Evolutionary conservation across 192 early-diverging fungal species (phyloP).

Genomic region (Backusella mclennaniae): DNA sequence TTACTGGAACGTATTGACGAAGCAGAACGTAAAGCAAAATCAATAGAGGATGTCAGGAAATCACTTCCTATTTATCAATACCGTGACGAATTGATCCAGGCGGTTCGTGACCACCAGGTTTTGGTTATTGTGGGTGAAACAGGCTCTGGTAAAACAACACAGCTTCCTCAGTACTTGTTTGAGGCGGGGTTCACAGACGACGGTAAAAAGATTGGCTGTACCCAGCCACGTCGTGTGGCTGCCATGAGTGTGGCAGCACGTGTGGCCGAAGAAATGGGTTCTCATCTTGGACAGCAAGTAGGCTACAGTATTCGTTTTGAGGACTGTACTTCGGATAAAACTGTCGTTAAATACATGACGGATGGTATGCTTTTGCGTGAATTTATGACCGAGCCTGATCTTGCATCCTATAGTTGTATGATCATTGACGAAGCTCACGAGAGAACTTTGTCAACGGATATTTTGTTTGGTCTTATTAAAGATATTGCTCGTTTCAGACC

Average conservation of each 20-base stretch:
- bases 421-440: slow-evolving; percentile 99
- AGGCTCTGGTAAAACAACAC: slow-evolving; percentile 98
- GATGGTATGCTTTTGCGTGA: slow-evolving; percentile 98
- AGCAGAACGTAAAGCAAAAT: slow-evolving; percentile 62
- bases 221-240: slow-evolving; percentile 96
- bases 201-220: slow-evolving; percentile 90
- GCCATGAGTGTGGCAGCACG: slow-evolving; percentile 98
- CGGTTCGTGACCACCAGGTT: slow-evolving; percentile 82
- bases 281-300: slow-evolving; percentile 88
- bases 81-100: slow-evolving; percentile 79
- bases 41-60: slow-evolving; percentile 73
- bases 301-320: slow-evolving; percentile 99
- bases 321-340: slow-evolving; percentile 95
- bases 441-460: slow-evolving; percentile 93
- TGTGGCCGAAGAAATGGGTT: slow-evolving; percentile 96
- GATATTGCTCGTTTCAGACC: slow-evolving; percentile 93
- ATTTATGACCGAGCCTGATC: slow-evolving; percentile 95
- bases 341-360: slow-evolving; percentile 97
- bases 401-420: slow-evolving; percentile 84
- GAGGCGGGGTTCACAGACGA: slow-evolving; percentile 93
- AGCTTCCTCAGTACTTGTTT: slow-evolving; percentile 94
- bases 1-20: slow-evolving; percentile 53
- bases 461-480: slow-evolving; percentile 95
- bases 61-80: slow-evolving; percentile 92
- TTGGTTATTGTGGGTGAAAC: slow-evolving; percentile 98